Conservation (phyloP, 495 filamentous ascomycete genomes). For the Geopyxis carbonaria region DNA sequence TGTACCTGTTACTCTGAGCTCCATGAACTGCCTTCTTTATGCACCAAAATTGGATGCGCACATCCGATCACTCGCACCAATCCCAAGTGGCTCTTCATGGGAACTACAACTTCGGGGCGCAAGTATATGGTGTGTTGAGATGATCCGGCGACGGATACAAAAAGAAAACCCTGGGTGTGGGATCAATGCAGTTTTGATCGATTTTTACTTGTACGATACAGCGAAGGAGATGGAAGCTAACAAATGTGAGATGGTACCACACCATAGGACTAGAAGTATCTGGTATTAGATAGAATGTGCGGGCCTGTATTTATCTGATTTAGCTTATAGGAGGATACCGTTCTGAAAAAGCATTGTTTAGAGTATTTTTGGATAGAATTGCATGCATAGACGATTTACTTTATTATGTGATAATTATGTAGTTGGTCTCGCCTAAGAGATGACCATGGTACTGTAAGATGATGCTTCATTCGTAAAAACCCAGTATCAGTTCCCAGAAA, state of each 20-base stretch:
- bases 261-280: conserved; percentile 84
- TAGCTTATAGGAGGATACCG: no score
- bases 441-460: no score
- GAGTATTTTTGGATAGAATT: no score
- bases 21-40: conserved; percentile 66
- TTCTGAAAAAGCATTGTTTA: no score
- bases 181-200: conserved; percentile 50
- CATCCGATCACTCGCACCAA: conserved; percentile 41
- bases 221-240: conserved; percentile 63
- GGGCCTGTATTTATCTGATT: no score
- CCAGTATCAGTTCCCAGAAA: no score
- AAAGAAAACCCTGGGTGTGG: conserved; percentile 45
- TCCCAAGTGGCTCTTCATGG: conserved; percentile 59
- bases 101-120: conserved; percentile 80
- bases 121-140: conserved; percentile 86
- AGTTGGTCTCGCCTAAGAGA: no score
- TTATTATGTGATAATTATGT: no score
- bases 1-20: conserved; percentile 81
- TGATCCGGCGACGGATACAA: conserved; percentile 70
- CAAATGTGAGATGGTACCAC: conserved; percentile 50
- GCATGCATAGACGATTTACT: no score
- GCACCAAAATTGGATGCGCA: conserved; percentile 58
- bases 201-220: conserved; percentile 91
- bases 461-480: no score
- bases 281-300: conserved; percentile 67